Conservation (phyloP, 1,284 basidiomycete species). For the Malassezia dermatis region DNA sequence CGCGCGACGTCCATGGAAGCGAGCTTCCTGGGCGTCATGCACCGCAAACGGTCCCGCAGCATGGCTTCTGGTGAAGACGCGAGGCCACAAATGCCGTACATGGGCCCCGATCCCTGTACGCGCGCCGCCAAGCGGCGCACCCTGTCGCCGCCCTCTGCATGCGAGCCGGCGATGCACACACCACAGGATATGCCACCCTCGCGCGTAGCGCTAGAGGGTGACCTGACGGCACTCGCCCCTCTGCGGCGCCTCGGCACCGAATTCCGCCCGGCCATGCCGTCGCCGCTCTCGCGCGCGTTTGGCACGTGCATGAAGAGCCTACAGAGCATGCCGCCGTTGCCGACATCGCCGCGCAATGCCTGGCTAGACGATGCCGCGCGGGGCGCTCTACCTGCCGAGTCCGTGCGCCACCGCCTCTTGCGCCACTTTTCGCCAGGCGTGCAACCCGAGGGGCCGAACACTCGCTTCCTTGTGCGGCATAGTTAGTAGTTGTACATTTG, state of each 20-base stretch:
- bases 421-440: constrained; percentile 6
- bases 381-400: neutral
- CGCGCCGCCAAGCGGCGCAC: neutral
- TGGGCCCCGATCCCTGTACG: neutral
- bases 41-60: neutral
- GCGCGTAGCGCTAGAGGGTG: neutral
- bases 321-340: no score
- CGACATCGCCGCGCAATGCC: no score
- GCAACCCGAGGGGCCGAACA: neutral
- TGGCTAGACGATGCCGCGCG: neutral
- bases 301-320: no score
- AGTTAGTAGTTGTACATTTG: constrained; percentile 12
- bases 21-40: neutral
- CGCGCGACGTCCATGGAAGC: neutral
- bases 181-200: no score
- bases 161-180: no score
- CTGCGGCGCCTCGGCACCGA: neutral
- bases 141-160: neutral
- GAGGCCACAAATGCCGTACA: neutral
- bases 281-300: constrained; percentile 4
- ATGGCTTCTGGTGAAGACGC: neutral
- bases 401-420: neutral
- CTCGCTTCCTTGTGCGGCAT: no score
- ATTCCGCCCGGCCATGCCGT: constrained; percentile 4
- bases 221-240: neutral